Evolutionary conservation across 805 yeast genomes (phyloP), one percentile per base, ranked within the genome.

Genomic region (Saccharomycopsis fodiens): DNA sequence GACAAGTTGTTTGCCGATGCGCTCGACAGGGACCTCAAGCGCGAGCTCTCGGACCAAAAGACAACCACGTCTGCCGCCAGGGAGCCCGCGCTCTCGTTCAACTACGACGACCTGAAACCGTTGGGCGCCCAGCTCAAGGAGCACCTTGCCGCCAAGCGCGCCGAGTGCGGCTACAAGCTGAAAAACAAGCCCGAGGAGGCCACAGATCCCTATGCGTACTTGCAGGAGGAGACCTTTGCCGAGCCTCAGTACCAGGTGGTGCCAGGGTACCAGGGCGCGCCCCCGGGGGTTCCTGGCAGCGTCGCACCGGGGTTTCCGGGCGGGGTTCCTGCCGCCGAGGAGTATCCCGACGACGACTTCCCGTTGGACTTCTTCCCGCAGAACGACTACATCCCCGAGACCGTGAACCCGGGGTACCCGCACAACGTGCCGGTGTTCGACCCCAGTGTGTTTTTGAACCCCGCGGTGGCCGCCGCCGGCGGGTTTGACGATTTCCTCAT

Each of bases 1-100:
- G 96, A 89, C 59, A 79, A 83, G 59, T 68, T 91, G 37, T 89
- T 93, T 73, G 79, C 87, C 2, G 97, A 93, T 63, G 97, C 97
- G 0, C 65, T 93, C 38, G 97, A 89, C 60, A 72, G 97, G 55
- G 97, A 93, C 60, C 64, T 89, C 58, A 88, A 86, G 63, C 79
- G 84, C 54, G 96, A 89, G 59, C 60, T 67, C 44, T 55, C 69
- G 15, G 67, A 69, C 41, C 86, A 79, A 52, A 66, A 66, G 4
- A 74, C 93, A 2, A 82, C 96, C 1, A 85, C 97, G 1, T 69
- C 68, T 17, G 78, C 96, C 1, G 67, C 69, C 5, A 62, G 72
- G 35, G 95, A 87, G 54, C 96, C 97, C 0, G 85, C 97, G 0
- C 59, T 79, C 35, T 79, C 89, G 2, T 86, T 91, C 64, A 62